phyloP scores from a whole-genome alignment of 805 yeast genomes.

The Ogataea neopini region DNA sequence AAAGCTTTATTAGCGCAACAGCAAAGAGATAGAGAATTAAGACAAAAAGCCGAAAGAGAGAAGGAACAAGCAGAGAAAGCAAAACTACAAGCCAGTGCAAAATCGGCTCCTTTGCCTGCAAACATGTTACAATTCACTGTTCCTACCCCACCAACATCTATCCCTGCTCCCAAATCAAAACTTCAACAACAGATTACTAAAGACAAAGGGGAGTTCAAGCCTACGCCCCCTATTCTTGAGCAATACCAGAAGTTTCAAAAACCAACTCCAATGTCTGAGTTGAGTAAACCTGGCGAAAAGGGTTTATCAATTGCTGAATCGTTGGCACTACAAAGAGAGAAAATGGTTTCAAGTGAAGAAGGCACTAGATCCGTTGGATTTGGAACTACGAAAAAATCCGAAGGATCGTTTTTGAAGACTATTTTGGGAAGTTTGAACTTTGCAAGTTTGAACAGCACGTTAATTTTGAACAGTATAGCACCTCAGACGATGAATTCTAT shows the following conservation, averaged over 20 bases:
- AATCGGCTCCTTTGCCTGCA: constrained; percentile 13
- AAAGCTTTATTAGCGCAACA: constrained; percentile 19
- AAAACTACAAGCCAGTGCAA: constrained; percentile 1
- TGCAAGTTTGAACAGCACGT: constrained; percentile 11
- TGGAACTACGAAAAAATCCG: constrained; percentile 12
- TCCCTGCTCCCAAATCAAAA: constrained; percentile 10
- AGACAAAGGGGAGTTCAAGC: constrained; percentile 3
- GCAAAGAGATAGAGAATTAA: constrained; percentile 21
- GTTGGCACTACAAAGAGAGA: constrained; percentile 52
- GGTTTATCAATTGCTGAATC: constrained; percentile 60
- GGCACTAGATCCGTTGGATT: neutral
- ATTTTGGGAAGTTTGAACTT: constrained; percentile 15
- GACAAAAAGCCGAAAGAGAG: constrained; percentile 14
- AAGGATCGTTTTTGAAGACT: constrained; percentile 18
- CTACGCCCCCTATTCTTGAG: constrained; percentile 14
- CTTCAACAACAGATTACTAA: neutral
- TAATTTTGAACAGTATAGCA: constrained; percentile 14
- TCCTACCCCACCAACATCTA: constrained; percentile 18
- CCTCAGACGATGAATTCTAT: constrained; percentile 19
- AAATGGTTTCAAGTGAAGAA: constrained; percentile 32
- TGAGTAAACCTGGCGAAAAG: constrained; percentile 21
- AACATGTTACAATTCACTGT: constrained; percentile 19
- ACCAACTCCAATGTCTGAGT: constrained; percentile 15
- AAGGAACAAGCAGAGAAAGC: constrained; percentile 8
- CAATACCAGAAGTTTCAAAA: constrained; percentile 24